Evolutionary conservation across 495 filamentous ascomycete species (phyloP).

Genomic region (Aspergillus taichungensis): DNA sequence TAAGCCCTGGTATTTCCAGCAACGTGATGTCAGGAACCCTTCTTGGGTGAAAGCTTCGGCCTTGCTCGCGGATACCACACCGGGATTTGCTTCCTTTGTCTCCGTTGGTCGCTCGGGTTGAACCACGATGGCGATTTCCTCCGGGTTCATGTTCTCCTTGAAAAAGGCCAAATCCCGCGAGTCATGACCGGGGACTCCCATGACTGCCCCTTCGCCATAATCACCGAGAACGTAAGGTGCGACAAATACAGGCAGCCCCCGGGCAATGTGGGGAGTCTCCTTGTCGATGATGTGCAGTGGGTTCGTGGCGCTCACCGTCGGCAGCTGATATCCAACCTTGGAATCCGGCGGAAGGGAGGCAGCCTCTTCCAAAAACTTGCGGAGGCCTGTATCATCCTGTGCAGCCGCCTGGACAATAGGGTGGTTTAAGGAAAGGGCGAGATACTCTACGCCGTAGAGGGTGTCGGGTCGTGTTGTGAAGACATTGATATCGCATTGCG

Average conservation of each 20-base stretch:
- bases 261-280: conserved; percentile 38
- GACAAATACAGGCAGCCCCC: conserved; percentile 63
- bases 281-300: conserved; percentile 51
- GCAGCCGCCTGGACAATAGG: conserved; percentile 58
- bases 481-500: conserved; percentile 47
- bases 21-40: conserved; percentile 36
- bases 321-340: conserved; percentile 63
- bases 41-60: conserved; percentile 35
- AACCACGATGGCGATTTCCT: conserved; percentile 42
- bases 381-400: conserved; percentile 48
- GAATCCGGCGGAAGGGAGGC: conserved; percentile 57
- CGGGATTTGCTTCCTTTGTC: conserved; percentile 26
- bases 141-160: conserved; percentile 53
- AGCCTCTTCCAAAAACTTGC: conserved; percentile 55
- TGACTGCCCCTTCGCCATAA: conserved; percentile 83
- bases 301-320: conserved; percentile 52
- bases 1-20: conserved; percentile 41
- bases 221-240: conserved; percentile 81
- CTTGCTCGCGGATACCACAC: conserved; percentile 27
- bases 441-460: conserved; percentile 72
- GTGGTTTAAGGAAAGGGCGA: conserved; percentile 68
- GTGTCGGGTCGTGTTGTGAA: conserved; percentile 84
- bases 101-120: conserved; percentile 17
- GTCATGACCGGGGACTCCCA: conserved; percentile 88
- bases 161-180: conserved; percentile 69